Evolutionary conservation across 352 stramenopile genomes (phyloP), one percentile per base, ranked within the genome.

Genomic region (Phytophthora constricta): DNA sequence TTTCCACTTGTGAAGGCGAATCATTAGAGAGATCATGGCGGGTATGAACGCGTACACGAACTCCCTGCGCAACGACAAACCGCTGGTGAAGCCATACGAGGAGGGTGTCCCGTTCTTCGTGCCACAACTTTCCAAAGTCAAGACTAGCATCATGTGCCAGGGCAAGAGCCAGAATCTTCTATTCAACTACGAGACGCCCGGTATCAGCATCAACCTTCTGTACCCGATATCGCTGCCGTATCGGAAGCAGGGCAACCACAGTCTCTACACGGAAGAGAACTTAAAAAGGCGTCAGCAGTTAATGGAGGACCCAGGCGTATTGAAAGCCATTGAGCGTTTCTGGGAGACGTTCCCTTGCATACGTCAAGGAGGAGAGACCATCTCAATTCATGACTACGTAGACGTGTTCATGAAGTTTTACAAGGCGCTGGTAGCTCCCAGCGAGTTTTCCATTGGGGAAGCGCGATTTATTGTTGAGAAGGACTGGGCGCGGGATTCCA

Each of bases 351-450:
- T 94, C 55, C 70, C 79, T 0, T 67, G 65, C 25, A 71, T 94
- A 4, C 82, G 86, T 45, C 59, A 74, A 31, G 86, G 86, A 5
- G 58, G 68, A 1, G 69, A 73, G 4, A 63, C 54, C 20, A 84
- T 94, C 58, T 58, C 79, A 7, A 49, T 79, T 31, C 68, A 65
- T 8, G 84, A 94, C 56, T 94, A 92, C 56, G 58, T 90, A 4
- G 82, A 92, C 48, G 84, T 94, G 23, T 92, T 94, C 61, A 79
- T 91, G 54, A 94, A 94, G 58, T 84, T 92, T 26, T 94, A 85
- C 76, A 94, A 94, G 68, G 86, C 86, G 5, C 63, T 94, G 23
- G 86, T 92, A 20, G 33, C 80, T 4, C 86, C 86, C 0, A 85
- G 76, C 20, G 86, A 87, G 69, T 92, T 94, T 53, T 89, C 86